phyloP scores from a whole-genome alignment of 2,329 filamentous ascomycete genomes.

The Ramularia endophylla region DNA sequence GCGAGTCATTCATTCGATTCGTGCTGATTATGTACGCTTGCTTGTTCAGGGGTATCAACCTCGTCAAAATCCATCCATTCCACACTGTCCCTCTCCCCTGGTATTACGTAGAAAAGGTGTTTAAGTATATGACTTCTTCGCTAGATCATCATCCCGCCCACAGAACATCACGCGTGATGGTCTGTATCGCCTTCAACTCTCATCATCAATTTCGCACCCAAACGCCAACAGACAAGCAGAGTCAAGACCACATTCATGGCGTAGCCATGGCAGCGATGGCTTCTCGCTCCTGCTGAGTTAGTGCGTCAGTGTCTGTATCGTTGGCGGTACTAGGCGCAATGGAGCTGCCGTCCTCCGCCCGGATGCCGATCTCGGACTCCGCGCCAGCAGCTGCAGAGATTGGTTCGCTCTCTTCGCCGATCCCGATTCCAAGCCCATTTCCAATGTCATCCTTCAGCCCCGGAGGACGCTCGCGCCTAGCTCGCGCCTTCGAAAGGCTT shows the following conservation, averaged over 20 bases:
- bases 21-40: too few relatives aligned
- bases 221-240: too few relatives aligned
- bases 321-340: constrained; percentile 7
- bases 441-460: constrained; percentile 62
- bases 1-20: too few relatives aligned
- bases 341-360: constrained; percentile 8
- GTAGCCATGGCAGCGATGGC: constrained; percentile 9
- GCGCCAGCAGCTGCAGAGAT: constrained; percentile 14
- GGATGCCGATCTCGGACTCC: constrained; percentile 10
- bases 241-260: constrained; percentile 3
- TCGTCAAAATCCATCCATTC: too few relatives aligned
- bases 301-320: constrained; percentile 7
- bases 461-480: constrained; percentile 83
- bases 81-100: too few relatives aligned
- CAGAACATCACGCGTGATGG: too few relatives aligned
- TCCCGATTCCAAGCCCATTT: constrained; percentile 24
- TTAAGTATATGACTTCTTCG: too few relatives aligned
- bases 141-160: too few relatives aligned
- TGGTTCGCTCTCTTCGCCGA: constrained; percentile 10
- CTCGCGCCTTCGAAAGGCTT: constrained; percentile 77
- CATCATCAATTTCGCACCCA: too few relatives aligned
- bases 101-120: too few relatives aligned
- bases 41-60: too few relatives aligned
- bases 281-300: constrained; percentile 13
- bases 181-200: too few relatives aligned